Conservation (phyloP, 441 rosid genomes). For the Populus hybrid region DNA sequence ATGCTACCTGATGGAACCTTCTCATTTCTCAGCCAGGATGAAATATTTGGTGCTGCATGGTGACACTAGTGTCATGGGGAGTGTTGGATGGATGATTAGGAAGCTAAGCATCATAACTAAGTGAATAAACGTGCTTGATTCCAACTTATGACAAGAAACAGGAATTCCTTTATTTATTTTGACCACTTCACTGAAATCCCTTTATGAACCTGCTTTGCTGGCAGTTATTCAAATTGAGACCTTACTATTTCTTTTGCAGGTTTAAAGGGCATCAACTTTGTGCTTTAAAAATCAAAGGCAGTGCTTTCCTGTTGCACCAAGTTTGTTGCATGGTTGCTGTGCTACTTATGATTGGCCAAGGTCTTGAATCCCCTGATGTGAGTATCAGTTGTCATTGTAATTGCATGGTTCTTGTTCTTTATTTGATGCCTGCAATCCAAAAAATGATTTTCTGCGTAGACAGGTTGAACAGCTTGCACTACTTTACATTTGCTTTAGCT, state of each 20-base stretch:
- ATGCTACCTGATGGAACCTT: background rate
- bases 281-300: conserved; percentile 70
- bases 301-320: conserved; percentile 95
- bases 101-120: background rate
- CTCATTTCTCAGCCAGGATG: background rate
- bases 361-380: conserved; percentile 75
- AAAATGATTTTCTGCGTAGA: background rate
- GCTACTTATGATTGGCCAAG: conserved; percentile 89
- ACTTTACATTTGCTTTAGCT: conserved; percentile 3
- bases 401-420: background rate
- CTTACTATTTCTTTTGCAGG: conserved; percentile 35
- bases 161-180: background rate
- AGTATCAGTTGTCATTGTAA: conserved; percentile 25
- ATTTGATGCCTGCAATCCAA: background rate
- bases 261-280: conserved; percentile 61
- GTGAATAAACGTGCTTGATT: background rate
- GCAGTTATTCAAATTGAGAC: conserved; percentile 11
- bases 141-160: background rate
- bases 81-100: conserved; percentile 7
- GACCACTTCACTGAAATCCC: background rate
- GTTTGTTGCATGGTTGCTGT: conserved; percentile 91
- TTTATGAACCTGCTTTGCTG: background rate
- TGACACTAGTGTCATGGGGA: background rate
- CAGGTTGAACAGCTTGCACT: background rate
- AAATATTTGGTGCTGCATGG: background rate